Evolutionary conservation across 345 rosid species (phyloP).

Genomic region (Lepidium africanum): DNA sequence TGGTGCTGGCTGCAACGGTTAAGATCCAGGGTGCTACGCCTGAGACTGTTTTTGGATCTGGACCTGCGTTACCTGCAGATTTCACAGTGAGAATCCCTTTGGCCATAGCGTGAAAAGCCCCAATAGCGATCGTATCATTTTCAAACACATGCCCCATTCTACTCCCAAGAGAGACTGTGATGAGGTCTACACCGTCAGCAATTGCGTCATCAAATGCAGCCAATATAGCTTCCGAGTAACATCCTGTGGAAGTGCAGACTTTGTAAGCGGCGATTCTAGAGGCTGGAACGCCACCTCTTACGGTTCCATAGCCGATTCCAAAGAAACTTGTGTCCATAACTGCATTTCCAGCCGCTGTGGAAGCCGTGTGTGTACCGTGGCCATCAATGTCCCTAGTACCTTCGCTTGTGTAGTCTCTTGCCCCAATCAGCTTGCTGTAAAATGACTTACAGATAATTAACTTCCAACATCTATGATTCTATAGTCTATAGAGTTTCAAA

Average conservation of each 20-base stretch:
- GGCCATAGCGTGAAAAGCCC: conserved; percentile 41
- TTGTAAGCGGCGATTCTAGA: conserved; percentile 43
- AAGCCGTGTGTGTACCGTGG: conserved; percentile 50
- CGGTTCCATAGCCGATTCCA: conserved; percentile 41
- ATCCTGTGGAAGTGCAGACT: neutral
- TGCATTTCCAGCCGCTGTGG: conserved; percentile 44
- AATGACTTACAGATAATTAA: neutral
- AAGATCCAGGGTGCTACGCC: conserved; percentile 41
- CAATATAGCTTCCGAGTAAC: conserved; percentile 4
- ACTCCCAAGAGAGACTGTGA: conserved; percentile 28
- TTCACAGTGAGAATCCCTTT: conserved; percentile 38
- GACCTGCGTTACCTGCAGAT: conserved; percentile 37
- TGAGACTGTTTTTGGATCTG: neutral
- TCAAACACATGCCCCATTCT: accelerated
- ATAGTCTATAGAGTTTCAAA: no score
- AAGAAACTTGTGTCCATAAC: conserved; percentile 26
- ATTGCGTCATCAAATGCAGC: conserved; percentile 34
- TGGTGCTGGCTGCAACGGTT: conserved; percentile 39
- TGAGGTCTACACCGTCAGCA: conserved; percentile 39
- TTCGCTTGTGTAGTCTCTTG: conserved; percentile 15
- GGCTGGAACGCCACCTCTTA: conserved; percentile 44
- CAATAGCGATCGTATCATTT: conserved; percentile 29
- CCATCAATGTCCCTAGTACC: conserved; percentile 13
- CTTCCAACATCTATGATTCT: neutral
- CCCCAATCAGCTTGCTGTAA: conserved; percentile 25